These are phyloP conservation scores for Strobilomyces dryophilus DNA, from an alignment of 768 basidiomycete species.

Conservation along the genomic window DNA sequence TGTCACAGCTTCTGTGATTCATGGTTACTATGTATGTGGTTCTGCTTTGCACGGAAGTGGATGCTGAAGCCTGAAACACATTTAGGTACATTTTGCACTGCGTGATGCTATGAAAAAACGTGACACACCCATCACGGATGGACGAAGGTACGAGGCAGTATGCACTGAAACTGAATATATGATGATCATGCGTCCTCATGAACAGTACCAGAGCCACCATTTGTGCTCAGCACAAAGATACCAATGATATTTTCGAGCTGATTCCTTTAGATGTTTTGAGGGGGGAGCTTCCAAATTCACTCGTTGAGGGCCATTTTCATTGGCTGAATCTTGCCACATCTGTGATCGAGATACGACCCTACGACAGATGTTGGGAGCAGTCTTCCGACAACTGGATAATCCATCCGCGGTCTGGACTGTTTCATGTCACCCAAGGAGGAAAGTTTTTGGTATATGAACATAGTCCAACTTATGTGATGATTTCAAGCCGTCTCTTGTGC, in stretches of 20 bases:
- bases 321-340: not conserved
- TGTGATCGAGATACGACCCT: not conserved
- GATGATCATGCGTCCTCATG: no score
- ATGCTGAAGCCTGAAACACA: not conserved
- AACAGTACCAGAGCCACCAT: not conserved
- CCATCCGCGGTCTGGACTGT: not conserved
- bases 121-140: no score
- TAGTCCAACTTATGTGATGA: not conserved
- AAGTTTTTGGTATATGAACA: not conserved
- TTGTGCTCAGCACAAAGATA: not conserved
- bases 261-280: not conserved
- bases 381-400: not conserved
- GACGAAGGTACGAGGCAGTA: no score
- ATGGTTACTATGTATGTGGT: not conserved
- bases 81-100: not conserved
- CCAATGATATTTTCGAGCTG: not conserved
- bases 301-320: not conserved
- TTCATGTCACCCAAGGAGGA: not conserved
- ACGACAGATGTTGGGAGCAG: not conserved
- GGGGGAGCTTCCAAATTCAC: not conserved
- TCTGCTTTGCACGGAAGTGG: no score
- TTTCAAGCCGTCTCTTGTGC: not conserved
- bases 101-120: no score
- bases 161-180: no score
- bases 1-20: not conserved